phyloP scores from a whole-genome alignment of 176 grass and related monocot genomes.

The Cenchrus purpureus region DNA sequence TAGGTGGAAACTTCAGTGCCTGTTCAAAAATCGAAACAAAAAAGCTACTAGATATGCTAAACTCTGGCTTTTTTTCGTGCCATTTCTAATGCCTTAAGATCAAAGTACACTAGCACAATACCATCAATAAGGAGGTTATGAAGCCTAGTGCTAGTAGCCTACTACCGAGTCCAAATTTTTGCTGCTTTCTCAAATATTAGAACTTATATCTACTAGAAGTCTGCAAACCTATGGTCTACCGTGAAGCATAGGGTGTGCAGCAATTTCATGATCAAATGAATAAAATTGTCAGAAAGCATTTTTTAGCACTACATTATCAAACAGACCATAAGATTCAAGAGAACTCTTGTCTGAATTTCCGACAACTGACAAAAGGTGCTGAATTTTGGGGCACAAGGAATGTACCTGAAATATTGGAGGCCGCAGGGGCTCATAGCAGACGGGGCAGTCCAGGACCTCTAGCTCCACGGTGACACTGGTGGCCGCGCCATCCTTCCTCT shows the following conservation, averaged over 20 bases:
- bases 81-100: neutral
- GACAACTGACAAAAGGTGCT: neutral
- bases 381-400: neutral
- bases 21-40: neutral
- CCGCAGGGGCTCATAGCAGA: constrained; percentile 47
- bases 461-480: constrained; percentile 30
- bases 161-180: neutral
- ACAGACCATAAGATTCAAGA: neutral
- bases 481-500: neutral
- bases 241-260: neutral
- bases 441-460: constrained; percentile 49
- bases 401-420: constrained; percentile 22
- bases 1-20: neutral
- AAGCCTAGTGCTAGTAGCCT: too few species aligned
- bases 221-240: neutral
- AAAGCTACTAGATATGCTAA: neutral
- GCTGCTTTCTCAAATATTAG: neutral
- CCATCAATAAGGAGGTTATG: neutral
- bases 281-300: neutral
- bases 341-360: neutral
- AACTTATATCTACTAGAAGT: neutral
- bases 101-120: too few species aligned
- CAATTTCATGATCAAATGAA: neutral
- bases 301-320: neutral
- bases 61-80: neutral